Evolutionary conservation across 805 yeast genomes (phyloP), one percentile per base, ranked within the genome.

Genomic region (Brettanomyces naardenensis): DNA sequence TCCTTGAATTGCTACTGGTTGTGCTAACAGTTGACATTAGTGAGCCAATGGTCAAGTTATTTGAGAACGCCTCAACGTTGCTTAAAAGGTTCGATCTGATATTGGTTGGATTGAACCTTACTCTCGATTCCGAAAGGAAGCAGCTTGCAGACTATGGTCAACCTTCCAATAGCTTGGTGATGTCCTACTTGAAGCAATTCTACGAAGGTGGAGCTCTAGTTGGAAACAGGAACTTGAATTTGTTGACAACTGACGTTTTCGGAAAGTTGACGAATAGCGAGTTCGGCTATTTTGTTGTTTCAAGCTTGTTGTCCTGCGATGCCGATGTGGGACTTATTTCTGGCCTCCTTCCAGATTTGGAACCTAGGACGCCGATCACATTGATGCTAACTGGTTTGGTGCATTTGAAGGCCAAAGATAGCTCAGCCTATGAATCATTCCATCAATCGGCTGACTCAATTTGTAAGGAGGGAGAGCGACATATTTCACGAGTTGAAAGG

Each of bases 1-100:
- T 56, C 2, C 30, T 52, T 27, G 58, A 57, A 3, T 39, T 62
- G 10, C 33, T 52, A 7, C 33, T 59, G 23, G 50, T 62, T 14
- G 37, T 59, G 19, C 29, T 56, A 19, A 58, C 60, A 2, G 55
- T 61, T 14, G 66, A 61, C 40, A 48, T 51, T 17, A 58, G 54
- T 28, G 52, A 51, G 5, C 44, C 50, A 19, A 49, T 58, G 34
- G 43, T 46, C 13, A 31, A 31, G 1, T 31, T 58, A 4, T 60
- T 49, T 36, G n/a, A 38, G 2, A 47, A 43, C 27, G 41, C 56
- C 3, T 23, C 38, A 14, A 31, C 38, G 4, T 35, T 43, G 3
- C 46, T 44, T 34, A 50, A 44, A 35, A 37, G 30, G 14, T 37
- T 43, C 14, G 21, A 36, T 14, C 33, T 45, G 19, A 31, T 33